Conservation (phyloP, 257 asterid species). For the Plantago elongata region DNA sequence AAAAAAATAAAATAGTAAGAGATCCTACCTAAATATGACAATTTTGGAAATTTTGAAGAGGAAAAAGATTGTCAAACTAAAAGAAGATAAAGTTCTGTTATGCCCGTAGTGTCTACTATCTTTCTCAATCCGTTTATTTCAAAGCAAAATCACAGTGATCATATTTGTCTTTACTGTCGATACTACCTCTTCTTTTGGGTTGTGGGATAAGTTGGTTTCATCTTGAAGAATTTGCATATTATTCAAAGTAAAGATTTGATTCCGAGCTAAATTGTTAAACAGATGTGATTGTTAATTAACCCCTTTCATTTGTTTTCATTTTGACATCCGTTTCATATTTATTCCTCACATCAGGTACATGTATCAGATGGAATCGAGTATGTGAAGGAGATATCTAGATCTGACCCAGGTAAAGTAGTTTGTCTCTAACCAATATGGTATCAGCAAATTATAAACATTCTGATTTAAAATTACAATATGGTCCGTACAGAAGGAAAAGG, state of each 20-base stretch:
- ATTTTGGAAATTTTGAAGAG: too few relatives aligned
- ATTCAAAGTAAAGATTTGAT: too few relatives aligned
- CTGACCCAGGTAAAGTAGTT: slow-evolving; percentile 29
- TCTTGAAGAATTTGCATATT: neutral
- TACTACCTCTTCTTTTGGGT: neutral
- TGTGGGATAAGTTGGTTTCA: neutral
- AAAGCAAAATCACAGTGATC: neutral
- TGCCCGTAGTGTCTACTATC: too few relatives aligned
- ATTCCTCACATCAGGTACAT: slow-evolving; percentile 43
- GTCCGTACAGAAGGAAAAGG: slow-evolving; percentile 31
- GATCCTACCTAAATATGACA: too few relatives aligned
- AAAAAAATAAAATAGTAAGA: too few relatives aligned
- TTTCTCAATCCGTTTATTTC: too few relatives aligned
- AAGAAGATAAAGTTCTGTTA: too few relatives aligned
- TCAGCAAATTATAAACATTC: too few relatives aligned
- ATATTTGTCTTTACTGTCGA: neutral
- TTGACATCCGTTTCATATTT: slow-evolving; percentile 1
- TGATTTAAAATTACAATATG: slow-evolving; percentile 18
- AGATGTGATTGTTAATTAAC: too few relatives aligned
- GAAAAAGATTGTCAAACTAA: too few relatives aligned
- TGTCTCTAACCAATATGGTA: neutral
- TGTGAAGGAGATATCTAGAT: slow-evolving; percentile 38
- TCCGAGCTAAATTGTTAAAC: too few relatives aligned
- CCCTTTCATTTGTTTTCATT: too few relatives aligned
- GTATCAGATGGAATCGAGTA: slow-evolving; percentile 68